Evolutionary conservation across 306 rosid species (phyloP).

Genomic region (Dalbergia cochinchinensis): DNA sequence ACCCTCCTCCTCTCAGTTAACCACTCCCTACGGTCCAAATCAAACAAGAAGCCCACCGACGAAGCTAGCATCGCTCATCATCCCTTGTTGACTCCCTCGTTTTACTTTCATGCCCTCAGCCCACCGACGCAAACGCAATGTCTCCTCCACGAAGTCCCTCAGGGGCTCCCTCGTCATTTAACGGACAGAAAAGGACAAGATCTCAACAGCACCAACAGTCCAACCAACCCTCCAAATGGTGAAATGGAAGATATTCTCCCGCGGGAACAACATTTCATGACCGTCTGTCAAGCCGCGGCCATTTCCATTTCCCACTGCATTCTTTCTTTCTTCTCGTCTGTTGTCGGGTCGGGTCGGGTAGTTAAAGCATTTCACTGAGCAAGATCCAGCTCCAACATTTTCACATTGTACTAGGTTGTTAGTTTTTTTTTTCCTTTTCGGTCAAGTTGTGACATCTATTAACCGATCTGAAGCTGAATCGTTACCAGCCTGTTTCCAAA

Average conservation of each 20-base stretch:
- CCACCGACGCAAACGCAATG: slow-evolving; percentile 33
- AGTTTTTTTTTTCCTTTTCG: background rate
- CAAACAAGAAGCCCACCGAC: slow-evolving; percentile 49
- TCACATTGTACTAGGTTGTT: slow-evolving; percentile 32
- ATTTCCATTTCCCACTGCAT: slow-evolving; percentile 29
- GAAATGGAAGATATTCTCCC: slow-evolving; percentile 30
- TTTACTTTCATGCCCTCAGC: slow-evolving; percentile 45
- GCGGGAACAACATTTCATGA: slow-evolving; percentile 20
- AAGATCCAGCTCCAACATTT: slow-evolving; percentile 2
- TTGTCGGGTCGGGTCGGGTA: slow-evolving; percentile 33
- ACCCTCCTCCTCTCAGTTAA: slow-evolving; percentile 39
- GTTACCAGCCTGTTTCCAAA: slow-evolving; percentile 20
- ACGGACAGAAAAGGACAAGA: background rate
- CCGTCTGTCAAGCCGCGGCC: background rate
- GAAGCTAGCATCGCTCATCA: slow-evolving; percentile 27
- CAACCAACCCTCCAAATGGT: background rate
- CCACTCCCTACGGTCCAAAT: slow-evolving; percentile 40
- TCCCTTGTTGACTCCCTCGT: slow-evolving; percentile 27
- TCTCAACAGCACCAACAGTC: background rate
- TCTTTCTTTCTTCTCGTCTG: background rate
- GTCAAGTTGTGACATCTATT: background rate
- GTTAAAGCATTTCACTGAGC: background rate
- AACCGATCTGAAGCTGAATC: slow-evolving; percentile 34
- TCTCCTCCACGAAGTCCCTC: background rate
- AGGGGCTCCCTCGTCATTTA: slow-evolving; percentile 48